Percentiles rank a stretch among this genome's conserved stretches.
These are phyloP conservation scores for Picea glauca DNA, from an alignment of 75 land plant genomes.

Conservation along the genomic window DNA sequence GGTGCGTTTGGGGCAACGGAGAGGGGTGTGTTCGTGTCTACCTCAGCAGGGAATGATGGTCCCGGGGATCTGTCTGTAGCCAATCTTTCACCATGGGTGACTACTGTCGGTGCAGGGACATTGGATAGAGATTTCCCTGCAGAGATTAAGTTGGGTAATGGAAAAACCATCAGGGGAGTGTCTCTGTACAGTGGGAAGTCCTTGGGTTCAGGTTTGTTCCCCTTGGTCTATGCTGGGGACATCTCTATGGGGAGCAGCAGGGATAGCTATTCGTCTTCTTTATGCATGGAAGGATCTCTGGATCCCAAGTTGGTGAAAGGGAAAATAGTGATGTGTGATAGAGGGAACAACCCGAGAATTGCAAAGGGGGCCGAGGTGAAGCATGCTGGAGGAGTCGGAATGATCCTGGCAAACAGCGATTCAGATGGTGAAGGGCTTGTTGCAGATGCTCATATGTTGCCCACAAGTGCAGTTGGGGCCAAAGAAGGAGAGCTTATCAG, in stretches of 20 bases:
- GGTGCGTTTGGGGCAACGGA: constrained; percentile 84
- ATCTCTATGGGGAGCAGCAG: constrained; percentile 21
- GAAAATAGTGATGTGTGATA: constrained; percentile 74
- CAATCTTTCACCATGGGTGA: constrained; percentile 92
- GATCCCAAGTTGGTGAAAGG: constrained; percentile 67
- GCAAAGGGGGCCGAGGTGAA: constrained; percentile 60
- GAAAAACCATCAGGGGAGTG: constrained; percentile 49
- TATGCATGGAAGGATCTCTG: constrained; percentile 83
- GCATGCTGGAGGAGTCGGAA: constrained; percentile 77
- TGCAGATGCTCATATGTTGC: constrained; percentile 66
- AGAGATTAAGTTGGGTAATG: constrained; percentile 65
- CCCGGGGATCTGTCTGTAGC: constrained; percentile 77
- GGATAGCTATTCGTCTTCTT: constrained; percentile 48
- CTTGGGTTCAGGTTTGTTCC: constrained; percentile 25
- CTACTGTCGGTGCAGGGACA: constrained; percentile 94
- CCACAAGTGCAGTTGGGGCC: constrained; percentile 67
- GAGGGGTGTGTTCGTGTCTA: constrained; percentile 77
- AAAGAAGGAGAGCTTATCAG: constrained; percentile 46
- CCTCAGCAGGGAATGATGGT: constrained; percentile 95
- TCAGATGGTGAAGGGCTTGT: constrained; percentile 71
- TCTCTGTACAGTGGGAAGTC: constrained; percentile 52
- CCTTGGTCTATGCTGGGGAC: constrained; percentile 65
- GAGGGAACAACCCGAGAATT: constrained; percentile 69
- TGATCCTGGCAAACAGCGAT: constrained; percentile 76
- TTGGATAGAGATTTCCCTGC: constrained; percentile 93